Evolutionary conservation across 495 filamentous ascomycete genomes (phyloP).

Genomic region (Lasiosphaeria ovina): DNA sequence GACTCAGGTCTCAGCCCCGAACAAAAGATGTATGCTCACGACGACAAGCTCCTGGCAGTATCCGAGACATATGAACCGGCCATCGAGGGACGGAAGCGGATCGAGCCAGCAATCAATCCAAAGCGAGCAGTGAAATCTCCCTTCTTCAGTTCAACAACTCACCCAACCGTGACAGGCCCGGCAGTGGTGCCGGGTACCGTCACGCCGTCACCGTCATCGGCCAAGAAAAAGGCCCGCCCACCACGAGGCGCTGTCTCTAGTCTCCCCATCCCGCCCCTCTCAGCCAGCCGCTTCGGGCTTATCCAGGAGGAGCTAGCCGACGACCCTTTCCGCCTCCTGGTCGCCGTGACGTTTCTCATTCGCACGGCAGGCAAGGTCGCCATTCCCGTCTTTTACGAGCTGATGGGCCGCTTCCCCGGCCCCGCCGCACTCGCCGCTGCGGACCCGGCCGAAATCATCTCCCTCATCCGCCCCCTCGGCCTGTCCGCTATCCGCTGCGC

Average conservation of each 20-base stretch:
- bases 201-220: background rate
- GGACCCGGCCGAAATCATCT: constrained; percentile 52
- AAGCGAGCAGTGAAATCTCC: constrained; percentile 35
- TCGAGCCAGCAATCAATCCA: constrained; percentile 14
- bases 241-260: constrained; percentile 55
- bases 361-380: constrained; percentile 72
- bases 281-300: constrained; percentile 64
- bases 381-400: constrained; percentile 68
- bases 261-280: constrained; percentile 69
- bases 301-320: constrained; percentile 76
- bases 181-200: background rate
- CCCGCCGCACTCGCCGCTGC: constrained; percentile 63
- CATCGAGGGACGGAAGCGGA: background rate
- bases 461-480: constrained; percentile 69
- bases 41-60: background rate
- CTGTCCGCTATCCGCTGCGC: constrained; percentile 56
- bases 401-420: constrained; percentile 68
- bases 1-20: no score
- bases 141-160: constrained; percentile 36
- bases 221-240: constrained; percentile 27
- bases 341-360: constrained; percentile 81
- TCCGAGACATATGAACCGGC: background rate
- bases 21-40: no score
- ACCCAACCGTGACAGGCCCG: background rate
- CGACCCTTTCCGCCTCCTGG: constrained; percentile 68